phyloP scores from a whole-genome alignment of 2,329 filamentous ascomycete species.

The Esteya vermicola region DNA sequence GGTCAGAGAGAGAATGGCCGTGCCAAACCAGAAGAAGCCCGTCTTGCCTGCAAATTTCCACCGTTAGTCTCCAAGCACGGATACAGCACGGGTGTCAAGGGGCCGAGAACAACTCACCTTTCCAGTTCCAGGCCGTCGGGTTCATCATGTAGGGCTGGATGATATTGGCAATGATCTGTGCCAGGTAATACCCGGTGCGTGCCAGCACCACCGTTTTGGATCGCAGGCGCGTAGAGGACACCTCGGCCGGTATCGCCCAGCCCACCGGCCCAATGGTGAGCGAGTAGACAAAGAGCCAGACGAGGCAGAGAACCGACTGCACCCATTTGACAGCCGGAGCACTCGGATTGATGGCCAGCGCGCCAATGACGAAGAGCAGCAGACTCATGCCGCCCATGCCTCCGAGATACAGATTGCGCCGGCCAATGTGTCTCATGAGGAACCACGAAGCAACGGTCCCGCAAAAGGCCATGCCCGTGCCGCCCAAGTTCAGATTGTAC shows the following conservation, averaged over 20 bases:
- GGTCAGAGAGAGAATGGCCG: constrained; percentile 26
- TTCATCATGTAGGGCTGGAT: constrained; percentile 23
- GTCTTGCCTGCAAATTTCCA: too few species aligned
- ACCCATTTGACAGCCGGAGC: constrained; percentile 22
- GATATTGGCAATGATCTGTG: constrained; percentile 26
- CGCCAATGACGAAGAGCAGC: constrained; percentile 27
- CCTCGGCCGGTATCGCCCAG: constrained; percentile 32
- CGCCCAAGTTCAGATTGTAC: constrained; percentile 25
- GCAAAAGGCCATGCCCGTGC: constrained; percentile 26
- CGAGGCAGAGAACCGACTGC: constrained; percentile 23
- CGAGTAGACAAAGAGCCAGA: constrained; percentile 20
- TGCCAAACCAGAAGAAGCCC: constrained; percentile 27
- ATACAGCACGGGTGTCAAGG: too few species aligned
- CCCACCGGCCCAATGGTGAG: constrained; percentile 26
- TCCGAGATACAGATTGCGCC: constrained; percentile 25
- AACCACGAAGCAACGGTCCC: constrained; percentile 30
- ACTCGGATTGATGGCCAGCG: constrained; percentile 22
- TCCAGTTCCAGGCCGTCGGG: constrained; percentile 21
- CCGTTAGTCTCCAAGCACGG: too few species aligned
- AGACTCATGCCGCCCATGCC: constrained; percentile 22
- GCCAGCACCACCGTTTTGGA: constrained; percentile 30
- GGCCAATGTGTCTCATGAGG: constrained; percentile 25
- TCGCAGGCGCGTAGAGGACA: constrained; percentile 29
- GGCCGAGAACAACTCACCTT: too few species aligned
- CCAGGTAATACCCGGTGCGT: constrained; percentile 27